Conservation (phyloP, 306 rosid genomes). For the Begonia masoniana region DNA sequence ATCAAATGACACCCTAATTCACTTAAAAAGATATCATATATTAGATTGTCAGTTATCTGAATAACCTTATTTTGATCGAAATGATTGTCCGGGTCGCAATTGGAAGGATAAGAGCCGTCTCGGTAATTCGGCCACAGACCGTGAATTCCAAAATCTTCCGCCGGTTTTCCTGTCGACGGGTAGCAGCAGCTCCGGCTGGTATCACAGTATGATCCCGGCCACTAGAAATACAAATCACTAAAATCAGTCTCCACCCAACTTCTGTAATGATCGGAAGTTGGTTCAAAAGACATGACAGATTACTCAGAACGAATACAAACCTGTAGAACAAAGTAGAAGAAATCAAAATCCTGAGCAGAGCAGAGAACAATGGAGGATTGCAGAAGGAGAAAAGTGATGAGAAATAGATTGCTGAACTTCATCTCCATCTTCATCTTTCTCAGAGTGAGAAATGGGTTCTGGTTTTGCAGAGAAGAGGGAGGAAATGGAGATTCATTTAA, state of each 20-base stretch:
- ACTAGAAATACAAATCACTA: constrained; percentile 19
- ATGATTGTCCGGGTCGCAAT: constrained; percentile 39
- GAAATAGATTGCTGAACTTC: constrained; percentile 6
- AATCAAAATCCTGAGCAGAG: constrained; percentile 39
- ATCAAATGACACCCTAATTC: neutral
- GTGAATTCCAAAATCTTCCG: constrained; percentile 63
- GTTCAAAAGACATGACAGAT: too few species aligned
- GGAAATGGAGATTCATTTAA: too few species aligned
- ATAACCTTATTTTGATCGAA: constrained; percentile 42
- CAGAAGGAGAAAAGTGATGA: constrained; percentile 25
- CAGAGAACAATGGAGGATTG: constrained; percentile 21
- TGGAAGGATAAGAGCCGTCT: constrained; percentile 17
- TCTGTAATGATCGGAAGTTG: too few species aligned
- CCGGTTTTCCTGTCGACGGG: constrained; percentile 63
- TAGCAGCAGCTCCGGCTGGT: constrained; percentile 55
- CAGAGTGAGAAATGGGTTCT: too few species aligned
- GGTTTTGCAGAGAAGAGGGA: too few species aligned
- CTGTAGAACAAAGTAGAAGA: constrained; percentile 66
- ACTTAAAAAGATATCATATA: too few species aligned
- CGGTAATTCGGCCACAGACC: constrained; percentile 77
- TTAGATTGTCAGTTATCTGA: neutral
- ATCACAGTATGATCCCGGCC: constrained; percentile 93
- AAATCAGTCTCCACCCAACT: too few species aligned
- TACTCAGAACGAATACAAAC: constrained; percentile 7
- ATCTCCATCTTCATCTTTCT: neutral